A percentile compares a stretch with the other conserved stretches of the same genome.
phyloP scores from a whole-genome alignment of 169 alveolate species.

The Plasmodium gonderi region DNA sequence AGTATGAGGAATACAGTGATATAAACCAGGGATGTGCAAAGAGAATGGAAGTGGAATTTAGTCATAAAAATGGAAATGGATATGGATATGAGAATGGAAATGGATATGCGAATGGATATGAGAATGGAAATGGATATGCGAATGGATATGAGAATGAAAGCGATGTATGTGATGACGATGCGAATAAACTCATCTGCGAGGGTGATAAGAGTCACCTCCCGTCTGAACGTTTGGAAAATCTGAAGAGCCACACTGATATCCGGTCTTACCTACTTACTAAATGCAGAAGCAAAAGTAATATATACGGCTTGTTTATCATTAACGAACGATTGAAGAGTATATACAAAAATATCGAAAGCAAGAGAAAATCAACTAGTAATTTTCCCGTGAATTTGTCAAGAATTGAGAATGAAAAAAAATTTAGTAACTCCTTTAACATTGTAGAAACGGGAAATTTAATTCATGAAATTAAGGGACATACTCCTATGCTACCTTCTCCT shows the following conservation, averaged over 20 bases:
- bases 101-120: too few relatives aligned
- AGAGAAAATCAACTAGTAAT: conserved; percentile 40
- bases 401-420: conserved; percentile 5
- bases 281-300: conserved; percentile 35
- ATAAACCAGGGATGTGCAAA: too few relatives aligned
- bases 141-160: too few relatives aligned
- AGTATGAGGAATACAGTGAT: too few relatives aligned
- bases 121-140: too few relatives aligned
- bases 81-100: too few relatives aligned
- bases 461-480: background rate
- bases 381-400: conserved; percentile 31
- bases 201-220: background rate
- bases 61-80: too few relatives aligned
- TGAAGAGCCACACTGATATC: background rate
- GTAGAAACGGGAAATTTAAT: background rate
- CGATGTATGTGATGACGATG: too few relatives aligned
- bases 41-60: too few relatives aligned
- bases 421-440: conserved; percentile 33
- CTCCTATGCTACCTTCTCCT: background rate
- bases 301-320: conserved; percentile 53
- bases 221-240: background rate
- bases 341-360: conserved; percentile 37
- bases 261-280: conserved; percentile 30
- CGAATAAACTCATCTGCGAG: background rate
- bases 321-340: conserved; percentile 51